A percentile compares a stretch with the other conserved stretches of the same genome.
These are phyloP conservation scores for Yamadazyma sp. DNA, from an alignment of 805 yeast species.

Conservation along the genomic window DNA sequence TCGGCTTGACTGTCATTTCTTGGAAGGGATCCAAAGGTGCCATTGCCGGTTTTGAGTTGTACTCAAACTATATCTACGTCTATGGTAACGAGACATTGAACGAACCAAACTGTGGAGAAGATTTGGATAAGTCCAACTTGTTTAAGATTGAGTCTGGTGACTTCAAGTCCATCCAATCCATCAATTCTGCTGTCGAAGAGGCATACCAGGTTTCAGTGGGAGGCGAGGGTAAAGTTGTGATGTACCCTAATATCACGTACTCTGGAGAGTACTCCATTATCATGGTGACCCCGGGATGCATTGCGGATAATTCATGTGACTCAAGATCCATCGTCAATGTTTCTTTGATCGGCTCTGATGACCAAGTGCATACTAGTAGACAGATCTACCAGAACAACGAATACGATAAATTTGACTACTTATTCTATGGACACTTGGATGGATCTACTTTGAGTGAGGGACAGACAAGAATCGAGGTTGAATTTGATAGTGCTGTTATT, in stretches of 20 bases:
- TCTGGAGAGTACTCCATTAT: conserved; percentile 74
- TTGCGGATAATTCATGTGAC: conserved; percentile 61
- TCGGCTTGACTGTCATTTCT: conserved; percentile 62
- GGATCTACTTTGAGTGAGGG: conserved; percentile 32
- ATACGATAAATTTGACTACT: conserved; percentile 73
- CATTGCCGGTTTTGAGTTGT: conserved; percentile 71
- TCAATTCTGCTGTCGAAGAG: conserved; percentile 10
- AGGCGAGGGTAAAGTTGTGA: conserved; percentile 42
- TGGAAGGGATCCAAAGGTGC: conserved; percentile 72
- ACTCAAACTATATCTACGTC: conserved; percentile 55
- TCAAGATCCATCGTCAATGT: conserved; percentile 78
- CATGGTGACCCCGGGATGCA: conserved; percentile 87
- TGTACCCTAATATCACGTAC: conserved; percentile 66
- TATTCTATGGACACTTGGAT: conserved; percentile 69
- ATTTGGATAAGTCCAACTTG: conserved; percentile 22
- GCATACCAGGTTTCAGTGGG: conserved; percentile 33
- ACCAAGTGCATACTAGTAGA: conserved; percentile 40
- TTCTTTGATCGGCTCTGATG: conserved; percentile 54
- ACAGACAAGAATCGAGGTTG: conserved; percentile 29
- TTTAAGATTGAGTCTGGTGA: conserved; percentile 28
- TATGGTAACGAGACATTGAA: conserved; percentile 78
- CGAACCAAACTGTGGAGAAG: conserved; percentile 56
- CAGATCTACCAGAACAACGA: conserved; percentile 78
- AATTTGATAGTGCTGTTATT: conserved; percentile 25
- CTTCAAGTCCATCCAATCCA: conserved; percentile 26